Evolutionary conservation across 2,329 filamentous ascomycete genomes (phyloP).

Genomic region (Nakataea oryzae): DNA sequence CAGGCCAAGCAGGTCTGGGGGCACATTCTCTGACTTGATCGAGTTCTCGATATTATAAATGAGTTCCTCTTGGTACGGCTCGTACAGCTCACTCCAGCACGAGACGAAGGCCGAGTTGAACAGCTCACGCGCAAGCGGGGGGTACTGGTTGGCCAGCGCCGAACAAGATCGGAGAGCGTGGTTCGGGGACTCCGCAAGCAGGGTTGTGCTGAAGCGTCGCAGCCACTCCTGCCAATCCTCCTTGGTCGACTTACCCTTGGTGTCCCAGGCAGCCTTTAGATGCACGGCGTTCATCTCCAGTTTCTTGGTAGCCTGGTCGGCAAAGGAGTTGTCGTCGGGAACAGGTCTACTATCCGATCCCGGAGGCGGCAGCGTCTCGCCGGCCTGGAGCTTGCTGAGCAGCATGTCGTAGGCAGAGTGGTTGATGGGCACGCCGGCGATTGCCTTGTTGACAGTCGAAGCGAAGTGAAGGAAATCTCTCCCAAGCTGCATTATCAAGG

Average conservation of each 20-base stretch:
- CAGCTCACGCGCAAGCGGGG: slow-evolving; percentile 80
- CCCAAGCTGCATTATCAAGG: slow-evolving; percentile 89
- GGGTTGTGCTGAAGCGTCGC: slow-evolving; percentile 86
- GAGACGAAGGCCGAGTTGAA: slow-evolving; percentile 99
- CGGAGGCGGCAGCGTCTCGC: slow-evolving; percentile 89
- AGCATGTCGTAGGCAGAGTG: slow-evolving; percentile 89
- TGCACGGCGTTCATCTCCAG: slow-evolving; percentile 96
- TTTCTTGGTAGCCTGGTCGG: slow-evolving; percentile 85
- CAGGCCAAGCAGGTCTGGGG: slow-evolving; percentile 88
- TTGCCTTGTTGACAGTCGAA: slow-evolving; percentile 80
- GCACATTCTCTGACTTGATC: slow-evolving; percentile 89
- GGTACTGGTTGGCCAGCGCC: slow-evolving; percentile 80
- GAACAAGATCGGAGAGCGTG: slow-evolving; percentile 91
- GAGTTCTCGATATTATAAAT: slow-evolving; percentile 93
- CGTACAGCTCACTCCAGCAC: slow-evolving; percentile 96
- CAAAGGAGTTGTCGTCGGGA: slow-evolving; percentile 65
- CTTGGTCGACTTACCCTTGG: slow-evolving; percentile 89
- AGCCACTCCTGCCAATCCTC: slow-evolving; percentile 99
- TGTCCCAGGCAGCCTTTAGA: slow-evolving; percentile 94
- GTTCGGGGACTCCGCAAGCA: slow-evolving; percentile 91
- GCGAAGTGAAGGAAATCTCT: slow-evolving; percentile 94
- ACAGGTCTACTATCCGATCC: slow-evolving; percentile 40
- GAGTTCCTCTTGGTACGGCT: slow-evolving; percentile 92
- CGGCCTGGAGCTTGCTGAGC: slow-evolving; percentile 86
- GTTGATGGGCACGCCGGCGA: slow-evolving; percentile 69